phyloP scores from a whole-genome alignment of 208 protist species.

The Acanthamoeba sp. region DNA sequence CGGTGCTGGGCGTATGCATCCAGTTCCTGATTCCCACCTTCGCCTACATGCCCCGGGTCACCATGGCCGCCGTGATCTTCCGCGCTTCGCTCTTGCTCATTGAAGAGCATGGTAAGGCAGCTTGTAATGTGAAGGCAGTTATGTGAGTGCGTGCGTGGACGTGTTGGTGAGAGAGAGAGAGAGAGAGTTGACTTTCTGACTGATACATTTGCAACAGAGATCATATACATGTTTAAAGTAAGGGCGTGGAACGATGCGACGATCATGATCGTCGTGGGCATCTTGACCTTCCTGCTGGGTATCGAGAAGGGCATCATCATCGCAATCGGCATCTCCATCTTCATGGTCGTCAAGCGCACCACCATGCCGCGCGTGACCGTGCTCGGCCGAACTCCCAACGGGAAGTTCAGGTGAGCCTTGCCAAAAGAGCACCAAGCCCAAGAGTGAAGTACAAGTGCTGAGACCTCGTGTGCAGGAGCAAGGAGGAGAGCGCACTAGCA shows the following conservation, averaged over 20 bases:
- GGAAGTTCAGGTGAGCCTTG: not conserved
- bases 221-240: constrained; percentile 55
- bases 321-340: constrained; percentile 68
- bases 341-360: constrained; percentile 80
- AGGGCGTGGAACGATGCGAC: constrained; percentile 61
- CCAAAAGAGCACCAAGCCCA: too few species aligned
- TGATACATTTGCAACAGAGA: not conserved
- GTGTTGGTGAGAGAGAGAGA: too few species aligned
- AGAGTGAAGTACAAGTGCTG: too few species aligned
- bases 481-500: not conserved
- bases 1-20: not conserved
- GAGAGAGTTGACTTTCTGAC: not conserved
- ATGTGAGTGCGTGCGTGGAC: not conserved
- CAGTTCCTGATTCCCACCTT: constrained; percentile 40
- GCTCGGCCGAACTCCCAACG: constrained; percentile 45
- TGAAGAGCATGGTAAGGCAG: not conserved
- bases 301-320: constrained; percentile 82
- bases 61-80: constrained; percentile 28
- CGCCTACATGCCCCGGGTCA: constrained; percentile 4
- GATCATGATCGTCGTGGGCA: constrained; percentile 63
- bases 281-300: constrained; percentile 76
- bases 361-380: constrained; percentile 74
- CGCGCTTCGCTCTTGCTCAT: not conserved
- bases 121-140: not conserved
- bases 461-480: not conserved